Base-by-base conservation (phyloP, 257 asterid species). In the Avicennia marina region DNA sequence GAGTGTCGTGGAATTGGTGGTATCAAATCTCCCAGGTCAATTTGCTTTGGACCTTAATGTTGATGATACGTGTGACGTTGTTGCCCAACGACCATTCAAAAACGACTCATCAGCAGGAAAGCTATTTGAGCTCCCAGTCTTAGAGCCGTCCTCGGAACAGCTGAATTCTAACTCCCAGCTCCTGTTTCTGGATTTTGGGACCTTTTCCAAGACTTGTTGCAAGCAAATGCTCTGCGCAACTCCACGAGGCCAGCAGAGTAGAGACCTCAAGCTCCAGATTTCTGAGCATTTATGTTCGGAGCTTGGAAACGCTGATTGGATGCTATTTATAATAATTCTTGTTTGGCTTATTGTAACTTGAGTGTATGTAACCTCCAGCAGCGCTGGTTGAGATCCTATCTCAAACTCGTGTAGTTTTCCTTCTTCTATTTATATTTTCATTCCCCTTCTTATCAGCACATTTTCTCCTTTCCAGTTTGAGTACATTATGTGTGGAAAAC, bases 201-300 rank as follows among this genome's bases (percentile, higher is more conserved):
- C 60, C 40, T 49, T 66, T 50, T 11, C 39, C 50, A 4, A 1
- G 60, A 18, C 31, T 27, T 38, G 53, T 24, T 24, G 64, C 31
- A 42, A 31, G 18, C 47, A 18, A 39, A 24, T 65, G 15, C 26
- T 15, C 22, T 25, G 24, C n/a, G n/a, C n/a, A n/a, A n/a, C n/a
- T n/a, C n/a, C 29, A 80, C 74, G 1, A 80, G 72, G 68, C 79
- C 65, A 20, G 83, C 46, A 22, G 82, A 85, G 62, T 89, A 80
- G 68, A 82, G 81, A n/a, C n/a, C n/a, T n/a, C n/a, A 20, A 45
- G 52, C 22, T 67, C 65, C 17, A 11, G 39, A 34, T 2, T 34
- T 46, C 15, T 13, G 53, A 56, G 52, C 24, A 50, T 66, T 66
- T 78, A 61, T 74, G 66, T 53, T 68, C 40, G 40, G 47, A 58